Evolutionary conservation across 345 rosid species (phyloP).

Genomic region (Euphorbia peplus): DNA sequence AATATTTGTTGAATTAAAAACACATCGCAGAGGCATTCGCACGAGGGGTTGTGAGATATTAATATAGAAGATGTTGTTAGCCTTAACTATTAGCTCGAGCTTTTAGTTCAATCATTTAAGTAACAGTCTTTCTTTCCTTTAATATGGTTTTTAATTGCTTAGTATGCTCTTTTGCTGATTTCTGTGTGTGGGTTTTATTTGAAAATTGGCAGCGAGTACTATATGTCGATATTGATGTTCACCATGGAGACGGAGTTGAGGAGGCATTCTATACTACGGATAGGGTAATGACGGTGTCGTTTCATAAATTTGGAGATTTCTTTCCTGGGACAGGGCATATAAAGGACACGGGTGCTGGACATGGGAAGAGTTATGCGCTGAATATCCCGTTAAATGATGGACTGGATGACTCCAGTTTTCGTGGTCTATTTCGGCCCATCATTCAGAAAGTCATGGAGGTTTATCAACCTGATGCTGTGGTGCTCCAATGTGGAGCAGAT

Average conservation of each 20-base stretch:
- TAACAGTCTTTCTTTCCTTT: too few species aligned
- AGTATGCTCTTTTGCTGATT: not conserved
- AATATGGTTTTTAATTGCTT: not conserved
- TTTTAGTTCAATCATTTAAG: too few species aligned
- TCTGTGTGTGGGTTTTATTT: slow-evolving; percentile 10
- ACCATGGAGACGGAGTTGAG: slow-evolving; percentile 98
- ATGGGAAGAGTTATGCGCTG: slow-evolving; percentile 83
- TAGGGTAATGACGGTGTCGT: slow-evolving; percentile 98
- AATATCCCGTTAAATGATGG: slow-evolving; percentile 94
- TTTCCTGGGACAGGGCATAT: slow-evolving; percentile 97
- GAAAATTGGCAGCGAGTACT: slow-evolving; percentile 66
- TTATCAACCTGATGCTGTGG: slow-evolving; percentile 97
- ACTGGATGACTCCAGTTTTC: slow-evolving; percentile 81
- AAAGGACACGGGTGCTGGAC: slow-evolving; percentile 62
- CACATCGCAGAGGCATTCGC: too few species aligned
- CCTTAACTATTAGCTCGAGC: too few species aligned
- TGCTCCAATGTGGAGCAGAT: slow-evolving; percentile 99
- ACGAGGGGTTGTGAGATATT: too few species aligned
- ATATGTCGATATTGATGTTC: slow-evolving; percentile 93
- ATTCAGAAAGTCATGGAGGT: slow-evolving; percentile 92
- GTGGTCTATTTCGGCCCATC: slow-evolving; percentile 74
- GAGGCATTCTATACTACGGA: slow-evolving; percentile 99
- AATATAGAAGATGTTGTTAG: too few species aligned
- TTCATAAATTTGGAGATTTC: slow-evolving; percentile 95
- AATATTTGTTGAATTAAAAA: too few species aligned